These are phyloP conservation scores for Pythium rishiriense DNA, from an alignment of 352 stramenopile species.

Conservation along the genomic window DNA sequence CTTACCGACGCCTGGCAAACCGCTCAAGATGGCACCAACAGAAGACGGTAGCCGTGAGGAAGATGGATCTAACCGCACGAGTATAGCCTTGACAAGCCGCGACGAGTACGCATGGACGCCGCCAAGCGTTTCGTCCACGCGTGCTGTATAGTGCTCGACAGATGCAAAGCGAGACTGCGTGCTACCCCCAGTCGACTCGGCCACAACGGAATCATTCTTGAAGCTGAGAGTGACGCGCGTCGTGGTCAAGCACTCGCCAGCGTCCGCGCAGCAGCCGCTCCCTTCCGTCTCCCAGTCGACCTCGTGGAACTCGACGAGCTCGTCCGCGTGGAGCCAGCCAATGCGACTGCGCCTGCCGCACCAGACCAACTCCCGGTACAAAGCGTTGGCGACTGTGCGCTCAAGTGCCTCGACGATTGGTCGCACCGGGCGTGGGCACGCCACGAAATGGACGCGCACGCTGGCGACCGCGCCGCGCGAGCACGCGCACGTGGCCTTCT, in stretches of 20 bases:
- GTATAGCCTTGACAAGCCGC: slow-evolving; percentile 41
- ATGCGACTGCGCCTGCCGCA: slow-evolving; percentile 30
- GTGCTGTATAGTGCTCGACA: slow-evolving; percentile 29
- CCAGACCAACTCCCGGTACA: slow-evolving; percentile 53
- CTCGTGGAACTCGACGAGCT: slow-evolving; percentile 31
- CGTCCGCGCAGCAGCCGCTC: slow-evolving; percentile 37
- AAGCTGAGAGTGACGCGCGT: slow-evolving; percentile 41
- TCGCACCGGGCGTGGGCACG: slow-evolving; percentile 35
- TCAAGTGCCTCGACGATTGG: slow-evolving; percentile 42
- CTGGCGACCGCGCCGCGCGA: slow-evolving; percentile 25
- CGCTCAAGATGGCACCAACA: slow-evolving; percentile 66
- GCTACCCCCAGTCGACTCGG: too few relatives aligned
- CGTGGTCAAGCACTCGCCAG: slow-evolving; percentile 29
- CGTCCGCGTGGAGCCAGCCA: slow-evolving; percentile 47
- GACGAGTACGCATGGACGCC: slow-evolving; percentile 40
- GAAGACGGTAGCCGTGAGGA: background rate
- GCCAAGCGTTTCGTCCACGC: slow-evolving; percentile 41
- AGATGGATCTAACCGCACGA: slow-evolving; percentile 30
- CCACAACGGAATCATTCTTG: background rate
- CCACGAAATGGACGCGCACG: slow-evolving; percentile 40
- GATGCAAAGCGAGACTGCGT: slow-evolving; percentile 19
- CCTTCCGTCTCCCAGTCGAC: slow-evolving; percentile 29
- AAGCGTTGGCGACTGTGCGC: slow-evolving; percentile 32
- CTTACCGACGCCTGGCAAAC: slow-evolving; percentile 75
- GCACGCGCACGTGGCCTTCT: slow-evolving; percentile 34